Percentiles rank a stretch among this genome's conserved stretches.
These are phyloP conservation scores for Arbutus unedo DNA, from an alignment of 148 eudicot species.

Conservation along the genomic window DNA sequence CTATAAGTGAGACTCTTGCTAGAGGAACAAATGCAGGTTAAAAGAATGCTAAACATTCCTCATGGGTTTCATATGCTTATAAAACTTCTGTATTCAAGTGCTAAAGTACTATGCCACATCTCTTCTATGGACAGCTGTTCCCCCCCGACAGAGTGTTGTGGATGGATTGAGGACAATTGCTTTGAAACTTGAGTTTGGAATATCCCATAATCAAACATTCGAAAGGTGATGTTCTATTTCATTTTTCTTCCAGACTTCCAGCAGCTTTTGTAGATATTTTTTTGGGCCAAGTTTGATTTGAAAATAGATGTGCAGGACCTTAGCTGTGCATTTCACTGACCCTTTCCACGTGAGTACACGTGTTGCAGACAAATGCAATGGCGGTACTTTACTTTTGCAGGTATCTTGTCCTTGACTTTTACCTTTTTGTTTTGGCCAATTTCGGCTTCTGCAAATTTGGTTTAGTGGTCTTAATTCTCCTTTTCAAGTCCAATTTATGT, in stretches of 20 bases:
- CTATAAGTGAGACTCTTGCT: conserved; percentile 68
- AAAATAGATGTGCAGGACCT: conserved; percentile 52
- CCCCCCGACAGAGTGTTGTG: conserved; percentile 67
- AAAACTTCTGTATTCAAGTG: conserved; percentile 5
- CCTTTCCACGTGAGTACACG: conserved; percentile 82
- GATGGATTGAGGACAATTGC: conserved; percentile 96
- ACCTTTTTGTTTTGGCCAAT: not conserved
- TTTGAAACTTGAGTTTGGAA: conserved; percentile 92
- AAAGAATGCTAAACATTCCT: conserved; percentile 7
- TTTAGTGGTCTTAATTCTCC: not conserved
- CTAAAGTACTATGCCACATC: conserved; percentile 11
- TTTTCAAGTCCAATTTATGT: conserved; percentile 2
- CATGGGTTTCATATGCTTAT: conserved; percentile 1
- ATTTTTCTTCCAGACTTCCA: conserved; percentile 6
- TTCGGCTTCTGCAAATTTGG: not conserved
- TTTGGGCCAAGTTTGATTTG: conserved; percentile 10
- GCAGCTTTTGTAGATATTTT: conserved; percentile 7
- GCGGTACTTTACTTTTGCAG: conserved; percentile 93
- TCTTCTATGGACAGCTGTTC: conserved; percentile 44
- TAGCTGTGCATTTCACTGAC: conserved; percentile 95
- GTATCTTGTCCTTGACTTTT: conserved; percentile 25
- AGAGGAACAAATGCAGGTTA: conserved; percentile 63
- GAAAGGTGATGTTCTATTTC: conserved; percentile 51
- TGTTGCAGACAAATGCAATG: conserved; percentile 84
- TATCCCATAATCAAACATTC: conserved; percentile 84